phyloP scores from a whole-genome alignment of 2,329 filamentous ascomycete genomes.

The Xylaria sp. region DNA sequence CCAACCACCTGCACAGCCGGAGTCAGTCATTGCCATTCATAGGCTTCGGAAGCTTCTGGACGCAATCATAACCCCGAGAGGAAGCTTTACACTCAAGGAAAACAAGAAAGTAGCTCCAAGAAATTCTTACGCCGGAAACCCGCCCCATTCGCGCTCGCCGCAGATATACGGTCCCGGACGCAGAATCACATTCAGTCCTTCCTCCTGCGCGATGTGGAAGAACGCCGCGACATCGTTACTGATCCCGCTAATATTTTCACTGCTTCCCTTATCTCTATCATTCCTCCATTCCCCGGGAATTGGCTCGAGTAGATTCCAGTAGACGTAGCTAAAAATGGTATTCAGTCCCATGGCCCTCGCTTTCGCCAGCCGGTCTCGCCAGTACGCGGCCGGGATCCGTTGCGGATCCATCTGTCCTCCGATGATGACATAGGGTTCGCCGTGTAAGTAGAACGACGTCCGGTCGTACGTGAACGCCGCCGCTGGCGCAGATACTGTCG shows the following conservation, averaged over 20 bases:
- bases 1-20: slow-evolving; percentile 50
- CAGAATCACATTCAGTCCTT: slow-evolving; percentile 58
- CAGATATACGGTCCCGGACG: slow-evolving; percentile 61
- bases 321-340: slow-evolving; percentile 62
- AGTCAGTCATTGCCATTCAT: neutral
- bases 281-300: slow-evolving; percentile 52
- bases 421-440: slow-evolving; percentile 55
- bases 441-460: slow-evolving; percentile 54
- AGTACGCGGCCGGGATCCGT: slow-evolving; percentile 58
- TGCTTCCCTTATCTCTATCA: slow-evolving; percentile 37
- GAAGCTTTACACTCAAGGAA: neutral
- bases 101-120: neutral
- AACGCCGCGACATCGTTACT: slow-evolving; percentile 61
- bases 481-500: slow-evolving; percentile 13
- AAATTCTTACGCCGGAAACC: slow-evolving; percentile 52
- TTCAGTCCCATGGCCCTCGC: slow-evolving; percentile 61
- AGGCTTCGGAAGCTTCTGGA: neutral
- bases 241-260: neutral
- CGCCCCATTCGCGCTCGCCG: slow-evolving; percentile 61
- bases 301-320: slow-evolving; percentile 61
- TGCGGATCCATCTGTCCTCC: slow-evolving; percentile 63
- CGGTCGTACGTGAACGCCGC: slow-evolving; percentile 54
- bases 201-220: slow-evolving; percentile 58
- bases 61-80: neutral
- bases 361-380: slow-evolving; percentile 57